A percentile compares a stretch with the other conserved stretches of the same genome.
Conservation (phyloP, 495 filamentous ascomycete species). For the Penicillium verhagenii region DNA sequence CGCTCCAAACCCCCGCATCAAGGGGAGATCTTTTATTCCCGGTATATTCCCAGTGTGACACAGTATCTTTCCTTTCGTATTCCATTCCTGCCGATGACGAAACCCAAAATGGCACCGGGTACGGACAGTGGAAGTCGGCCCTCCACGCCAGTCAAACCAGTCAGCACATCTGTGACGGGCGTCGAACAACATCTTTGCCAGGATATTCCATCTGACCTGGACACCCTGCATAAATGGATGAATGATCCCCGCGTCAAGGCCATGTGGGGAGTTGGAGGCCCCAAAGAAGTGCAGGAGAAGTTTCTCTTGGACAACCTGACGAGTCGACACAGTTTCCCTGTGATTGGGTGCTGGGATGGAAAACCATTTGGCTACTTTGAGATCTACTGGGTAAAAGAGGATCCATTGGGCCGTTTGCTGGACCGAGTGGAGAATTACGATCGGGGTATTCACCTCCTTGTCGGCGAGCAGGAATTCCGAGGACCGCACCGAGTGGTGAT, state of each 20-base stretch:
- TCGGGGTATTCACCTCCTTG: slow-evolving; percentile 80
- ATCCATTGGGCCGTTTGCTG: slow-evolving; percentile 66
- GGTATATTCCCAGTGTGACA: slow-evolving; percentile 75
- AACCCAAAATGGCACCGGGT: neutral
- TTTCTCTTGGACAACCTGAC: slow-evolving; percentile 67
- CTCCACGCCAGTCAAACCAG: slow-evolving; percentile 22
- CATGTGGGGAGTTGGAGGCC: slow-evolving; percentile 76
- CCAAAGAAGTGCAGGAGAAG: slow-evolving; percentile 58
- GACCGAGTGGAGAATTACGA: slow-evolving; percentile 75
- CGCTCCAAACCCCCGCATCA: slow-evolving; percentile 86
- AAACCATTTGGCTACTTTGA: slow-evolving; percentile 98
- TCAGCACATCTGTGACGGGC: slow-evolving; percentile 27
- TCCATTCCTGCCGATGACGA: slow-evolving; percentile 47
- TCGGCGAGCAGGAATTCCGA: slow-evolving; percentile 91
- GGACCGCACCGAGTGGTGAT: slow-evolving; percentile 68
- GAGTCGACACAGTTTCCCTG: slow-evolving; percentile 77
- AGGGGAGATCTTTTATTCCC: slow-evolving; percentile 84
- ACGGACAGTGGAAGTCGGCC: slow-evolving; percentile 9
- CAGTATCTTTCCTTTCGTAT: slow-evolving; percentile 90
- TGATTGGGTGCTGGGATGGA: slow-evolving; percentile 91
- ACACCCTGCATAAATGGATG: slow-evolving; percentile 87
- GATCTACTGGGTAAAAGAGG: slow-evolving; percentile 98
- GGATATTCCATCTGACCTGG: slow-evolving; percentile 56
- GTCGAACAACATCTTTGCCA: slow-evolving; percentile 30
- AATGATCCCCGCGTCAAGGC: slow-evolving; percentile 77